phyloP scores from a whole-genome alignment of 2,329 filamentous ascomycete species.

The Shiraia bambusicola region DNA sequence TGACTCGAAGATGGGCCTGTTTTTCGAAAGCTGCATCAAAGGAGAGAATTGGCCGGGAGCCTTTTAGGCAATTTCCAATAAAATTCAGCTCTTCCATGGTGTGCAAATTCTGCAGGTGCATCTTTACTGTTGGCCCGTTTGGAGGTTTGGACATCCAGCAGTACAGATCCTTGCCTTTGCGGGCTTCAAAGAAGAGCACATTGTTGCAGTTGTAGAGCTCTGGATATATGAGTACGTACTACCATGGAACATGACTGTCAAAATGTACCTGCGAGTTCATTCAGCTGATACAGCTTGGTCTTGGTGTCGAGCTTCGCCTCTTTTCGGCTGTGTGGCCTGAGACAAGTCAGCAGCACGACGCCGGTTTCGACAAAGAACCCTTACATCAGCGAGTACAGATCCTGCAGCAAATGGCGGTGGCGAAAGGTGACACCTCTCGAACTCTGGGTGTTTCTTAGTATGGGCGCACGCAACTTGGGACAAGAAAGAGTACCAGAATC shows the following conservation, averaged over 20 bases:
- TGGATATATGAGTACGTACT: constrained; percentile 13
- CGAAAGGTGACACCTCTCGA: constrained; percentile 92
- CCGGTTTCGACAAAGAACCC: not conserved
- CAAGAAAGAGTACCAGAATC: constrained; percentile 58
- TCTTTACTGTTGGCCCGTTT: constrained; percentile 73
- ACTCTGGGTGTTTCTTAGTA: constrained; percentile 50
- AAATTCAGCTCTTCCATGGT: constrained; percentile 98
- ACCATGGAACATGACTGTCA: not conserved
- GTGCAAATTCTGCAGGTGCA: constrained; percentile 84
- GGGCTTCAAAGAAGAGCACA: constrained; percentile 90
- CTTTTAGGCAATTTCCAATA: constrained; percentile 93
- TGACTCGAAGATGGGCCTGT: constrained; percentile 74
- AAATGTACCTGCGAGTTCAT: constrained; percentile 42
- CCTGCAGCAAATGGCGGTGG: constrained; percentile 89
- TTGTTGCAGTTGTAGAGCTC: constrained; percentile 93
- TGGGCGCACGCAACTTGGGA: constrained; percentile 2
- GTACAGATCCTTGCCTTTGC: constrained; percentile 93
- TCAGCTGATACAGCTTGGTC: constrained; percentile 65
- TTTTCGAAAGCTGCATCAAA: constrained; percentile 87
- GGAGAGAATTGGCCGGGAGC: constrained; percentile 83
- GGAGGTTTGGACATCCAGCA: constrained; percentile 90
- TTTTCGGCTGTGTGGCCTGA: constrained; percentile 78
- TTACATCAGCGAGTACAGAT: constrained; percentile 76
- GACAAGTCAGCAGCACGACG: constrained; percentile 7
- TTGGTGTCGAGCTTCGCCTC: constrained; percentile 98